Base-by-base conservation (phyloP, 2,329 filamentous ascomycete genomes). In the Akanthomyces uredinophilus region DNA sequence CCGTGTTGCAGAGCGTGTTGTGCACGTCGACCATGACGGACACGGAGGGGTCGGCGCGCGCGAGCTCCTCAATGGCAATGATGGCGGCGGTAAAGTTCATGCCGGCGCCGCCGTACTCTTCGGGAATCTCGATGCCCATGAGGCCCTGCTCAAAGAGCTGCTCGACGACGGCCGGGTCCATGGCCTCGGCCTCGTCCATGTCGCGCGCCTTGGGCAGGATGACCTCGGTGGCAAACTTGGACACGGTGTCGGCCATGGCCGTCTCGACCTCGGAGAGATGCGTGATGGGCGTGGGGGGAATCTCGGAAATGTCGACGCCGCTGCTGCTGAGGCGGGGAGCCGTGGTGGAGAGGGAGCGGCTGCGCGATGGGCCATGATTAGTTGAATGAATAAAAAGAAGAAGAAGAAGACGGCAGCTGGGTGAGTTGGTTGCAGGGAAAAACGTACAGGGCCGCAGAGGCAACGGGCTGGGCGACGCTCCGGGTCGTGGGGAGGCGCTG, bases 31-130 rank as follows among this genome's bases (percentile, higher is more conserved):
- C 91, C 80, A 99, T 78, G 65, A 99, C 95, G 71, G 91, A 94
- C 65, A 99, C 95, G 67, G 91, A 96, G 46, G 95, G 95, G 72
- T 99, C 95, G 20, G 96, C 90, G 62, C 92, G 86, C 1, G 95
- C 95, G 64, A 99, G 82, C 82, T 99, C 95, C 79, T 99, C 95
- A 70, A 99, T 99, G 32, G 91, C 94, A 50, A 99, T 88, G 72
- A 99, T 96, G 64, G 93, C 94, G 1, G 93, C 81, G 1, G 95
- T 98, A 78, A 99, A 99, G 84, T 97, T 97, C 95, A 99, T 98
- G 68, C 93, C 95, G 0, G 94, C 91, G 64, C 95, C 95, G 64
- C 95, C 95, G 73, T 89, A 99, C 76, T 97, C 93, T 77, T 99
- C 95, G 18, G 95, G 94, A 63, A 99, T 96, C 79, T 99, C 95